Conservation (phyloP, 2,329 filamentous ascomycete species). For the Bipolaris victoriae region DNA sequence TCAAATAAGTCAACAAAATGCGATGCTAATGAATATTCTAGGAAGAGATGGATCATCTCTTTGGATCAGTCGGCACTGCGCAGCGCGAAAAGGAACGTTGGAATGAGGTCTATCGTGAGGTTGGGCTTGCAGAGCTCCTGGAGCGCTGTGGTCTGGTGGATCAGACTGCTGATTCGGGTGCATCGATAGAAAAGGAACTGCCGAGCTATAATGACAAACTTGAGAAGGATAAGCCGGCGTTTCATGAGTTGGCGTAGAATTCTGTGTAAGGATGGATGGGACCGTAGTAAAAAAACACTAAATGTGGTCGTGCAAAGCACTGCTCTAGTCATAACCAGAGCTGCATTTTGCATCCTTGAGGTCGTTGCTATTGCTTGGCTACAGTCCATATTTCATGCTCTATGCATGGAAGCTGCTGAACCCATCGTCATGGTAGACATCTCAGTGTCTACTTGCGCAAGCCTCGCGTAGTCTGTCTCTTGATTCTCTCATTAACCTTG, state of each 20-base stretch:
- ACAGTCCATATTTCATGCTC: no score
- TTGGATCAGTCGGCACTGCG: slow-evolving; percentile 70
- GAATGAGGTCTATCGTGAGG: slow-evolving; percentile 72
- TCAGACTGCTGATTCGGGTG: background rate
- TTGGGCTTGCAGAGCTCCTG: slow-evolving; percentile 61
- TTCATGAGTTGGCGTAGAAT: slow-evolving; percentile 6
- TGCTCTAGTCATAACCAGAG: background rate
- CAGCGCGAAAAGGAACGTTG: slow-evolving; percentile 72
- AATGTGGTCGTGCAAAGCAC: background rate
- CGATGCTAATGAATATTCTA: slow-evolving; percentile 40
- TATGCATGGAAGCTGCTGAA: background rate
- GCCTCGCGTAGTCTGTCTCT: slow-evolving; percentile 34
- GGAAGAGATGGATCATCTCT: slow-evolving; percentile 69
- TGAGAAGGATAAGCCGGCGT: slow-evolving; percentile 26
- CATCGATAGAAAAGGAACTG: background rate
- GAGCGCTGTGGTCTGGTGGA: slow-evolving; percentile 22
- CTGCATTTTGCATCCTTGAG: background rate
- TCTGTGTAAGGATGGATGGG: background rate
- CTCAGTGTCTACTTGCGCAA: background rate
- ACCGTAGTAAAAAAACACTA: background rate
- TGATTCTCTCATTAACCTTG: slow-evolving; percentile 21
- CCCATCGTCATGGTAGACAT: rapidly evolving
- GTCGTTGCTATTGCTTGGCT: background rate
- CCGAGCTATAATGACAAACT: slow-evolving; percentile 5
- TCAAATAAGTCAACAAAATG: slow-evolving; percentile 59